Percentiles rank a stretch among this genome's conserved stretches.
These are phyloP conservation scores for Botrytis cinerea DNA, from an alignment of 2,329 filamentous ascomycete genomes.

Conservation along the genomic window DNA sequence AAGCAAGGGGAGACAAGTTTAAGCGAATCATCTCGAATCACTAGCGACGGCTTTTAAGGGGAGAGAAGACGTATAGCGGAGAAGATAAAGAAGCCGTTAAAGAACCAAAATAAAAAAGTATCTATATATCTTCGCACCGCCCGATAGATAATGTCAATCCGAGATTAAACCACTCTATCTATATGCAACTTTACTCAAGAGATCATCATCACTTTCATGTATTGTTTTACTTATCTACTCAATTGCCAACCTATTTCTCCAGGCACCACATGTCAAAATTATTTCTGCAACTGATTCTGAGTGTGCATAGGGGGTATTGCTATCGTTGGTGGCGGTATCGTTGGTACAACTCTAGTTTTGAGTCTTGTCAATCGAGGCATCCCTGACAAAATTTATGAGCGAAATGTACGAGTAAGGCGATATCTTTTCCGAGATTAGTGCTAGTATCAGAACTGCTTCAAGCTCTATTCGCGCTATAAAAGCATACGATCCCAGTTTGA, in stretches of 20 bases:
- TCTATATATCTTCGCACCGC: not conserved
- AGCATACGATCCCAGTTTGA: not conserved
- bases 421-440: slow-evolving; percentile 30
- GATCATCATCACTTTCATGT: not conserved
- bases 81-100: not conserved
- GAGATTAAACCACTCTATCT: not conserved
- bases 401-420: not conserved
- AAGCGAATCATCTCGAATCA: not conserved
- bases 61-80: not conserved
- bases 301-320: not conserved
- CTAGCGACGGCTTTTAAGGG: too few relatives aligned
- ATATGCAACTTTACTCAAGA: not conserved
- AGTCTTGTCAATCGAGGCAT: slow-evolving; percentile 27
- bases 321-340: slow-evolving; percentile 26
- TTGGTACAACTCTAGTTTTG: slow-evolving; percentile 27
- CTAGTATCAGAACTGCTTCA: slow-evolving; percentile 28
- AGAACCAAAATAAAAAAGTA: not conserved
- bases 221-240: not conserved
- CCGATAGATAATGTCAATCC: not conserved
- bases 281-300: not conserved
- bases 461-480: slow-evolving; percentile 28
- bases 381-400: slow-evolving; percentile 30
- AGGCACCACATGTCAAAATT: not conserved
- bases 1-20: not conserved
- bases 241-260: not conserved